These are phyloP conservation scores for Blastobotrys capitulatus DNA, from an alignment of 1,139 yeast species.

Conservation along the genomic window DNA sequence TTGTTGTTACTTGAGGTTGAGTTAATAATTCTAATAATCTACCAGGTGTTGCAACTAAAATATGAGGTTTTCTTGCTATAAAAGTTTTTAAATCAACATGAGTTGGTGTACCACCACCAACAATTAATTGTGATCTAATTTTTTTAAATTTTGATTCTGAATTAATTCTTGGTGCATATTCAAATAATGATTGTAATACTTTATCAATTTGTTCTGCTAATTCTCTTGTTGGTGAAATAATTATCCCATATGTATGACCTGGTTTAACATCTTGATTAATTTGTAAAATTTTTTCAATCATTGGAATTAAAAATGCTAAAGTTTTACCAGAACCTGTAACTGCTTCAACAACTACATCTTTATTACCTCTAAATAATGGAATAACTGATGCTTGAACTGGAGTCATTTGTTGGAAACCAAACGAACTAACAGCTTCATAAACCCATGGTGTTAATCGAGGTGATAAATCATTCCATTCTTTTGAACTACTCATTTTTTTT, in stretches of 20 bases:
- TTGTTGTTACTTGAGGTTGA: slow-evolving; percentile 33
- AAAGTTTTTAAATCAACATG: slow-evolving; percentile 69
- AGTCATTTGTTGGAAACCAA: slow-evolving; percentile 83
- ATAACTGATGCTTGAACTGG: slow-evolving; percentile 97
- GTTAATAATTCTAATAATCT: slow-evolving; percentile 69
- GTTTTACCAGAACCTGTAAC: slow-evolving; percentile 98
- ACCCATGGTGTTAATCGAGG: slow-evolving; percentile 30
- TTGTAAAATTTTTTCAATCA: slow-evolving; percentile 56
- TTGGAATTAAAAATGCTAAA: slow-evolving; percentile 77
- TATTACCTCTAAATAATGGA: slow-evolving; percentile 79
- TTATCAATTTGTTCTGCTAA: slow-evolving; percentile 74
- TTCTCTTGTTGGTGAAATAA: slow-evolving; percentile 89
- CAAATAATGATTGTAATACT: slow-evolving; percentile 58
- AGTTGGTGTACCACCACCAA: slow-evolving; percentile 68
- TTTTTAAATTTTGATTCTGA: slow-evolving; percentile 16
- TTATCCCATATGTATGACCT: slow-evolving; percentile 66
- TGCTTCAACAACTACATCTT: slow-evolving; percentile 92
- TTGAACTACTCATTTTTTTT: slow-evolving; percentile 18
- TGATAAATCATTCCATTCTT: slow-evolving; percentile 26
- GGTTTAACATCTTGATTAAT: slow-evolving; percentile 20
- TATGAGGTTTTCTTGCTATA: slow-evolving; percentile 53
- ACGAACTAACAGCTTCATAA: slow-evolving; percentile 57
- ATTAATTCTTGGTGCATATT: slow-evolving; percentile 50
- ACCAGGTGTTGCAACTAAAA: slow-evolving; percentile 92
- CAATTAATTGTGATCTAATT: slow-evolving; percentile 63